Evolutionary conservation across 495 filamentous ascomycete genomes (phyloP), one percentile per base, ranked within the genome.

Genomic region (Penicillium maclennaniae): DNA sequence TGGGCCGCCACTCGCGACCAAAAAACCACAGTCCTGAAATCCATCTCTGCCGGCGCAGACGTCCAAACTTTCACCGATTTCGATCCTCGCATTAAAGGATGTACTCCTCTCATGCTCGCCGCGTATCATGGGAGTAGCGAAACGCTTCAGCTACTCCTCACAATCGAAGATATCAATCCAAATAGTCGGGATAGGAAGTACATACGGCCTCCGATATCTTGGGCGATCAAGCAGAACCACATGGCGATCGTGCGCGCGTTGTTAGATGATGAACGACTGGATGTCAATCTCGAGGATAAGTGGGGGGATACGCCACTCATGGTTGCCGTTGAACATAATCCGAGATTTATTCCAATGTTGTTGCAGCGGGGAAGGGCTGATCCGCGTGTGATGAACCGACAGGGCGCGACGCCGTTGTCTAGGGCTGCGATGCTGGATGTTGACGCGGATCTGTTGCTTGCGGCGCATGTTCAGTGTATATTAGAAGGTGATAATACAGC

Each of bases 191-290:
- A 63, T 28, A 47, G 43, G 7, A 61, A 61, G 43, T 42, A 47
- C 20, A 54, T 63, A 36, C 60, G 65, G 15, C 70, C 74, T 4
- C 62, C 69, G 2, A 61, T 78, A 9, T 68, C 63, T 17, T 75
- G 66, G 64, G 74, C 73, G 16, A 61, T 67, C 6, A 63, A 62
- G 39, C 59, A 56, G 5, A 61, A 67, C 15, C 49, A 75, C 38
- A 25, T 26, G 5, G 47, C 14, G 14, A 45, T 73, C n/a, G 69
- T 68, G 4, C 66, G 56, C 23, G 31, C 52, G 14, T 31, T 65
- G 7, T 17, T 65, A 17, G 23, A 42, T 3, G 62, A 65, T 31
- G 37, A 53, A 10, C 56, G 62, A 9, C 51, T 54, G 15, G 47
- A 66, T 28, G 51, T 61, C 45, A 66, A 66, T 20, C 44, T 64